These are phyloP conservation scores for Avena eriantha DNA, from an alignment of 176 grass and related monocot genomes.

Conservation along the genomic window DNA sequence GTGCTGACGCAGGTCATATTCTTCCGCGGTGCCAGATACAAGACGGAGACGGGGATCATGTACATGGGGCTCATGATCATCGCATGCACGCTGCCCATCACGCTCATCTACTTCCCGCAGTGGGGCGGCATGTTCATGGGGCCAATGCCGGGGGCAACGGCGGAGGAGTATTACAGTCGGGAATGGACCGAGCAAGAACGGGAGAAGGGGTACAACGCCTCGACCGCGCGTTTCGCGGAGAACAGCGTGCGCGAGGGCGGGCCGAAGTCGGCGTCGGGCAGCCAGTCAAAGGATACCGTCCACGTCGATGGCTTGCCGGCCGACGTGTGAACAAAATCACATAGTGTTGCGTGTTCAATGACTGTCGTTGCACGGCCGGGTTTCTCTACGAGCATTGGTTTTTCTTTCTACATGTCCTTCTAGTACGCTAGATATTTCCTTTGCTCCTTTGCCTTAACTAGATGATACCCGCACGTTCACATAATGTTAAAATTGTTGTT, in stretches of 20 bases:
- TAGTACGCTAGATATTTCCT: neutral
- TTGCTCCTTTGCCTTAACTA: neutral
- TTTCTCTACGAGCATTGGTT: neutral
- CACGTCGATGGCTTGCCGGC: conserved; percentile 53
- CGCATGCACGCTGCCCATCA: conserved; percentile 70
- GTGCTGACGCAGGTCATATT: conserved; percentile 93
- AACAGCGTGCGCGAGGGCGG: conserved; percentile 76
- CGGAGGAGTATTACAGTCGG: conserved; percentile 75
- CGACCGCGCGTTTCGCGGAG: conserved; percentile 66
- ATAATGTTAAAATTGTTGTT: no score
- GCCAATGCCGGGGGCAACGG: conserved; percentile 46
- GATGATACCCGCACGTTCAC: no score
- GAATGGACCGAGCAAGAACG: conserved; percentile 77
- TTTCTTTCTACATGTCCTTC: neutral
- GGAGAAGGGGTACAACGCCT: conserved; percentile 47
- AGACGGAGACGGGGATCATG: conserved; percentile 79
- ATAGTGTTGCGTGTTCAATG: neutral
- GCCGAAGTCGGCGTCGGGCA: neutral
- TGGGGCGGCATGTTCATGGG: conserved; percentile 71
- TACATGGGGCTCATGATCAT: conserved; percentile 98
- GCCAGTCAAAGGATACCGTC: conserved; percentile 63
- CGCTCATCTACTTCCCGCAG: conserved; percentile 79
- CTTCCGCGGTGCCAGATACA: conserved; percentile 75
- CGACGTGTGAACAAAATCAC: conserved; percentile 37
- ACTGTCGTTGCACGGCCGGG: neutral